These are phyloP conservation scores for Phalaenopsis aphrodite DNA, from an alignment of 106 monocot genomes.

Conservation along the genomic window DNA sequence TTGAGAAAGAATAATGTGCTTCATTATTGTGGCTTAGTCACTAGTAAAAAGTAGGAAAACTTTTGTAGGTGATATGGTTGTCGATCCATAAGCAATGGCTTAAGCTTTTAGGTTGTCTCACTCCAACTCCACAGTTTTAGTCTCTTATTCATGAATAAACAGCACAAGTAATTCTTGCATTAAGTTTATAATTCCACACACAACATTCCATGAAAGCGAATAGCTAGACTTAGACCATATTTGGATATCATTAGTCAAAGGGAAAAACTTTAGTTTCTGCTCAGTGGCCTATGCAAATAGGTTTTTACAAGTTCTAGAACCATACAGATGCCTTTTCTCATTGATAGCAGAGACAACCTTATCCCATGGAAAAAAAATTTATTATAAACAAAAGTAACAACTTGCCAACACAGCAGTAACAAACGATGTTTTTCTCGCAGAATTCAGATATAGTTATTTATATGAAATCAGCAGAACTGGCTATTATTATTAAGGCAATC, in stretches of 20 bases:
- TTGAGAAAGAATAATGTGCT: neutral
- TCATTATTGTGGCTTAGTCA: neutral
- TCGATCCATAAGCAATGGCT: neutral
- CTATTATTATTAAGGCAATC: neutral
- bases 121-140: neutral
- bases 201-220: neutral
- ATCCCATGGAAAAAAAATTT: neutral
- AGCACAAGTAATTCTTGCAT: neutral
- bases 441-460: neutral
- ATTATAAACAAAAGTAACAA: neutral
- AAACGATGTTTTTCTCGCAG: neutral
- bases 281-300: neutral
- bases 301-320: neutral
- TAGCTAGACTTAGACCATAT: neutral
- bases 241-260: neutral
- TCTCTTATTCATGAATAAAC: neutral
- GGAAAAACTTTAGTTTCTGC: neutral
- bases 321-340: neutral
- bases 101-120: neutral
- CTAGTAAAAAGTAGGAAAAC: neutral
- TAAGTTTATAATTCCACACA: neutral
- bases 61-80: neutral
- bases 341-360: neutral
- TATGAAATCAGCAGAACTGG: neutral
- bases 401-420: too few relatives aligned